Conservation (phyloP, 805 yeast genomes). For the Ogataea polymorpha region DNA sequence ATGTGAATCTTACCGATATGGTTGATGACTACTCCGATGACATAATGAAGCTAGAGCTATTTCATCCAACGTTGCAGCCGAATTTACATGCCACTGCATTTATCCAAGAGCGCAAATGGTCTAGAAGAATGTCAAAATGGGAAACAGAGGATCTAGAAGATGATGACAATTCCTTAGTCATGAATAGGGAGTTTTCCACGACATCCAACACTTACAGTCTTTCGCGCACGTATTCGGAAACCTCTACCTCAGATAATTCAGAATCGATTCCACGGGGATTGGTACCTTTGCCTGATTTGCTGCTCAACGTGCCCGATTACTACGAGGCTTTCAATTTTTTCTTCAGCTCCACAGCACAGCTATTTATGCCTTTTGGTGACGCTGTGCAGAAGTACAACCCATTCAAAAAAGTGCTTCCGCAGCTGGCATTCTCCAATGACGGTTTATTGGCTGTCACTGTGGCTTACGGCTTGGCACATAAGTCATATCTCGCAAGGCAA, state of each 20-base stretch:
- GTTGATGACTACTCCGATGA: constrained; percentile 38
- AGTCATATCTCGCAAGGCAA: constrained; percentile 22
- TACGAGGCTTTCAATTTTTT: constrained; percentile 62
- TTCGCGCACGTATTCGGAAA: constrained; percentile 13
- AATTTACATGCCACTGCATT: constrained; percentile 16
- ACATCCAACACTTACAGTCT: not conserved
- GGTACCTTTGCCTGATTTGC: constrained; percentile 57
- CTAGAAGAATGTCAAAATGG: not conserved
- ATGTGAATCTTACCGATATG: constrained; percentile 8
- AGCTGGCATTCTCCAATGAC: constrained; percentile 59
- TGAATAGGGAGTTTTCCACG: constrained; percentile 1
- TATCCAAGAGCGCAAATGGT: constrained; percentile 5
- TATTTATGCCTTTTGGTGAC: constrained; percentile 65
- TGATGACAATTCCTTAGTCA: constrained; percentile 8
- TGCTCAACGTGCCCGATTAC: constrained; percentile 57
- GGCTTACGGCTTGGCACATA: constrained; percentile 47
- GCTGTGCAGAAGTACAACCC: constrained; percentile 64
- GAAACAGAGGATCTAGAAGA: constrained; percentile 8
- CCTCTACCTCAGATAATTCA: constrained; percentile 16
- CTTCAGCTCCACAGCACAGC: constrained; percentile 55
- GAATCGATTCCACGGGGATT: constrained; percentile 34
- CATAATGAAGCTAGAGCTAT: constrained; percentile 32
- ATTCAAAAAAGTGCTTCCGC: constrained; percentile 60
- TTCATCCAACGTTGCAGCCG: constrained; percentile 7
- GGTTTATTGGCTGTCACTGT: constrained; percentile 56